Evolutionary conservation across 371 early-diverging fungal genomes (phyloP).

Genomic region (Amoeboaphelidium protococcarum): DNA sequence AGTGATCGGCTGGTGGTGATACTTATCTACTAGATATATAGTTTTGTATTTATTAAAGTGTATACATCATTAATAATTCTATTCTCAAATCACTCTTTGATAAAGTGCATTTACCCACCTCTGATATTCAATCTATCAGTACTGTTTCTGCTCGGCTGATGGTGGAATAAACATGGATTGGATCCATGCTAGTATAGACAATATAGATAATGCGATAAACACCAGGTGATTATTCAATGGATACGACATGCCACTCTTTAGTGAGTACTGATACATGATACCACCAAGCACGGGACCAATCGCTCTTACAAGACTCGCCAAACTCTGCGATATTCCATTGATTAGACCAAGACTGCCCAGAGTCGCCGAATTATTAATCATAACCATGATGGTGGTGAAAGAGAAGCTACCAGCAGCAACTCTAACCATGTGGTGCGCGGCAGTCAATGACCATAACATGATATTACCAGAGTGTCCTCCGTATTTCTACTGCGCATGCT

Average conservation of each 20-base stretch:
- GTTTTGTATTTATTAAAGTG: no score
- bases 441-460: background rate
- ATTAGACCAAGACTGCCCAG: conserved; percentile 28
- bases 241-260: conserved; percentile 19
- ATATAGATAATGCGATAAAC: conserved; percentile 14
- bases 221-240: conserved; percentile 34
- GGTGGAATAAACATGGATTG: no score
- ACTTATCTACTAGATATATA: no score
- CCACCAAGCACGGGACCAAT: conserved; percentile 38
- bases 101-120: no score
- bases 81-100: no score
- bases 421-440: conserved; percentile 11
- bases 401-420: conserved; percentile 20
- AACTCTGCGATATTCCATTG: conserved; percentile 33
- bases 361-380: conserved; percentile 30
- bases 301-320: conserved; percentile 27
- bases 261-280: conserved; percentile 29
- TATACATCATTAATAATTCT: no score
- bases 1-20: conserved; percentile 30
- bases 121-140: no score
- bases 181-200: background rate
- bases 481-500: no score
- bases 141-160: no score
- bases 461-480: no score
- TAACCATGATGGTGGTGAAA: conserved; percentile 30